Evolutionary conservation across 164 flowering plant species (phyloP).

Genomic region (Vitis cinerea): DNA sequence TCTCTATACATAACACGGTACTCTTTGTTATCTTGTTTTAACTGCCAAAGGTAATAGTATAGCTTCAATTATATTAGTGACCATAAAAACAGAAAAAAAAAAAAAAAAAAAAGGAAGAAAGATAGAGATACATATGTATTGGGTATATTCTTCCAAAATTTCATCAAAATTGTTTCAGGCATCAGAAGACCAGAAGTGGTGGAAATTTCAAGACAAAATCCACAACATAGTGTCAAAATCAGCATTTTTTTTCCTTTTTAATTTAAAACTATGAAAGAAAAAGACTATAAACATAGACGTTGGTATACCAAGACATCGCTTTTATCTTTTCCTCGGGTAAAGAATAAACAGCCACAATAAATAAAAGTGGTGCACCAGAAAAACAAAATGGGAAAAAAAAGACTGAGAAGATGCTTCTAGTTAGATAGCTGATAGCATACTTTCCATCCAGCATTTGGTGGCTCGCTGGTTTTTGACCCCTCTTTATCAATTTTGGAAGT

Average conservation of each 20-base stretch:
- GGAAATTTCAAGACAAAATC: too few species aligned
- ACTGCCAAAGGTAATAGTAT: constrained; percentile 34
- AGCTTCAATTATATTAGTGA: background rate
- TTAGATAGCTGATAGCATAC: constrained; percentile 31
- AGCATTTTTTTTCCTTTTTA: too few species aligned
- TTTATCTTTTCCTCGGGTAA: background rate
- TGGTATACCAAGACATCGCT: too few species aligned
- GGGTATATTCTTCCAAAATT: too few species aligned
- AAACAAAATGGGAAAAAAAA: background rate
- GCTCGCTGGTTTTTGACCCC: constrained; percentile 22
- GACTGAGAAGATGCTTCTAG: background rate
- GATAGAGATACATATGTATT: too few species aligned
- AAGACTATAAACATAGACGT: too few species aligned
- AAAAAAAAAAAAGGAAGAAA: background rate
- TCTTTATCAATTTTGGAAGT: constrained; percentile 38
- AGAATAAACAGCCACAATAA: background rate
- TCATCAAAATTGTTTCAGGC: too few species aligned
- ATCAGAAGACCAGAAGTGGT: too few species aligned
- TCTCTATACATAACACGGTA: constrained; percentile 90
- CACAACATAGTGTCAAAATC: too few species aligned
- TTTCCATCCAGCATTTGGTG: constrained; percentile 63
- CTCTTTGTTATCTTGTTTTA: constrained; percentile 81
- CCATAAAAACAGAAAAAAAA: background rate
- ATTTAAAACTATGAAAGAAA: too few species aligned
- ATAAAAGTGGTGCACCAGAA: background rate